Evolutionary conservation across 2,329 filamentous ascomycete genomes (phyloP), one percentile per base, ranked within the genome.

Genomic region (Xylaria multiplex): DNA sequence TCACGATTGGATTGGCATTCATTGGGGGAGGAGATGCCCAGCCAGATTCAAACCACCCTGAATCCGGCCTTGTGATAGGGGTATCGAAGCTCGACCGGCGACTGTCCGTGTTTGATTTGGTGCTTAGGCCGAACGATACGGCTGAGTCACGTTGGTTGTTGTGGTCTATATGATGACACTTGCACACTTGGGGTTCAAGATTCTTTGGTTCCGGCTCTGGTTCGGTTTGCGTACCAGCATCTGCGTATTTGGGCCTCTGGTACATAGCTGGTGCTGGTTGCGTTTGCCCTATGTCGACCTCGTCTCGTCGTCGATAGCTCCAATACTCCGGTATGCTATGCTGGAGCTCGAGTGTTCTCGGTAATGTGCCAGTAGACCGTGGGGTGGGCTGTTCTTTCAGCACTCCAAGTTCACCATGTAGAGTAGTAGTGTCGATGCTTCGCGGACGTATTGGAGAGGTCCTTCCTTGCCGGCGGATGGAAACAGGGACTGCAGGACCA

Each of bases 141-240:
- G 71, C 70, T 2, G 48, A 70, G 13, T 71, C 70, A 7, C 69
- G 69, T 30, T 69, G 69, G 11, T 55, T 62, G 2, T 52, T 43
- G 42, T 58, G 22, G n/a, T 30, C 42, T 13, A 8, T 19, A 0
- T 45, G 60, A 9, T 67, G 65, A 37, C 50, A 62, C 6, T 35
- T 58, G 37, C 59, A 61, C n/a, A 62, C 55, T 5, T 42, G 9
- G 2, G n/a, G 45, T 35, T 59, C 66, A 1, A 58, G 52, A 11
- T 68, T 57, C 13, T 22, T 22, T n/a, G 55, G 30, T 5, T 65
- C 59, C 2, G 64, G 62, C 16, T 70, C 65, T 2, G 64, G 67
- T 2, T 77, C 75, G 13, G 75, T 77, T 37, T 77, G 75, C 11
- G 75, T 69, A 58, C 74, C 58, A 4, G 74, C 71, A 45, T 77